A percentile compares a stretch with the other conserved stretches of the same genome.
phyloP scores from a whole-genome alignment of 1,139 yeast species.

The Nakaseomyces delphensis region DNA sequence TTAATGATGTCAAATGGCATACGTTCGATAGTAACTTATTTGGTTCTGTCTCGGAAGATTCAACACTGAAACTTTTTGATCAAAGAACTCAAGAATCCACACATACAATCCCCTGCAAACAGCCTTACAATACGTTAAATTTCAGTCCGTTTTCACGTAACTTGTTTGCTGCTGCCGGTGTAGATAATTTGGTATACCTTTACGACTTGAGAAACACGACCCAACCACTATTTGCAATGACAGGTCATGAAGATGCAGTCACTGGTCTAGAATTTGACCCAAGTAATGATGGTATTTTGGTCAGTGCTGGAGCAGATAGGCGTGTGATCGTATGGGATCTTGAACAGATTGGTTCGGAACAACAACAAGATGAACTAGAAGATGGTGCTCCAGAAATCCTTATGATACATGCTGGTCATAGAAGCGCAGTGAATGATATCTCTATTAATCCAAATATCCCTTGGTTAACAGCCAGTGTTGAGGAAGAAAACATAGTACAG shows the following conservation, averaged over 20 bases:
- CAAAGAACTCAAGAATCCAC: constrained; percentile 37
- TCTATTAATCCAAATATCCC: constrained; percentile 58
- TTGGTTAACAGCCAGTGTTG: constrained; percentile 66
- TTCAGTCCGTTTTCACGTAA: constrained; percentile 55
- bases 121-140: constrained; percentile 50
- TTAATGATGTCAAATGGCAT: constrained; percentile 72
- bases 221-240: constrained; percentile 52
- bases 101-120: constrained; percentile 32
- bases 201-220: constrained; percentile 49
- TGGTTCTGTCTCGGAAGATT: constrained; percentile 70
- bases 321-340: constrained; percentile 70
- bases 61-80: constrained; percentile 59
- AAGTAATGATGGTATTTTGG: constrained; percentile 60
- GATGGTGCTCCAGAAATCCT: constrained; percentile 76
- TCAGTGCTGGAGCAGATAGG: constrained; percentile 65
- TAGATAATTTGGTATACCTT: constrained; percentile 55
- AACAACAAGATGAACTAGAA: constrained; percentile 66
- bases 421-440: constrained; percentile 64
- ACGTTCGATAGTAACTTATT: constrained; percentile 41
- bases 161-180: constrained; percentile 58
- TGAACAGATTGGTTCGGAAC: constrained; percentile 66
- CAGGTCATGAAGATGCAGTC: constrained; percentile 68
- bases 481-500: constrained; percentile 71
- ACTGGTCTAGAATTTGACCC: constrained; percentile 67
- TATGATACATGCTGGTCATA: constrained; percentile 86